Percentiles rank a stretch among this genome's conserved stretches.
phyloP scores from a whole-genome alignment of 805 yeast genomes.

The Starmera caribaea region DNA sequence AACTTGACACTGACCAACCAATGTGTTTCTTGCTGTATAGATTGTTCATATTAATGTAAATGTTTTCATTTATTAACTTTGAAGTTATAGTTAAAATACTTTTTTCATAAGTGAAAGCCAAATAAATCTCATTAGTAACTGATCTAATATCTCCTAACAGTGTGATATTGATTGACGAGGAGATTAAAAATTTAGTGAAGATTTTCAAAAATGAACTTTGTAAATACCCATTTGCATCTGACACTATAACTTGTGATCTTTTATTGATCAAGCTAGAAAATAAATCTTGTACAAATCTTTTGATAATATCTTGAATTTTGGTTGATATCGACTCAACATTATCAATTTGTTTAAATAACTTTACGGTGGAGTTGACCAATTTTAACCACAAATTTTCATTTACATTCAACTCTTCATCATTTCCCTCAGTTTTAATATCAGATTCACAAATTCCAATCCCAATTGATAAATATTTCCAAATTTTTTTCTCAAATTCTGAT shows the following conservation, averaged over 20 bases:
- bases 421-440: constrained; percentile 7
- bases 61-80: constrained; percentile 46
- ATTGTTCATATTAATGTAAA: constrained; percentile 34
- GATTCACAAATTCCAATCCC: constrained; percentile 23
- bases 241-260: constrained; percentile 13
- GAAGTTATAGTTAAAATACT: constrained; percentile 42
- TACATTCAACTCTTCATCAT: constrained; percentile 11
- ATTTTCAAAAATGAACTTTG: constrained; percentile 40
- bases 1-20: constrained; percentile 57
- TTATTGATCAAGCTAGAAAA: constrained; percentile 30
- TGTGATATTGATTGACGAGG: constrained; percentile 36
- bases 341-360: constrained; percentile 21
- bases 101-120: constrained; percentile 57
- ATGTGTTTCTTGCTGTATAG: constrained; percentile 31
- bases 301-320: constrained; percentile 23
- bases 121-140: constrained; percentile 51
- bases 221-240: constrained; percentile 11
- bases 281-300: constrained; percentile 30
- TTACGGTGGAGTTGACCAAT: constrained; percentile 30
- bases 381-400: constrained; percentile 30
- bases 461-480: constrained; percentile 25
- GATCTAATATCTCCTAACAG: constrained; percentile 50
- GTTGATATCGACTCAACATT: constrained; percentile 3
- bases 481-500: constrained; percentile 15
- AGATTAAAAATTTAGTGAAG: constrained; percentile 42